These are phyloP conservation scores for Monosporozyma solicola DNA, from an alignment of 805 yeast species.

Conservation along the genomic window DNA sequence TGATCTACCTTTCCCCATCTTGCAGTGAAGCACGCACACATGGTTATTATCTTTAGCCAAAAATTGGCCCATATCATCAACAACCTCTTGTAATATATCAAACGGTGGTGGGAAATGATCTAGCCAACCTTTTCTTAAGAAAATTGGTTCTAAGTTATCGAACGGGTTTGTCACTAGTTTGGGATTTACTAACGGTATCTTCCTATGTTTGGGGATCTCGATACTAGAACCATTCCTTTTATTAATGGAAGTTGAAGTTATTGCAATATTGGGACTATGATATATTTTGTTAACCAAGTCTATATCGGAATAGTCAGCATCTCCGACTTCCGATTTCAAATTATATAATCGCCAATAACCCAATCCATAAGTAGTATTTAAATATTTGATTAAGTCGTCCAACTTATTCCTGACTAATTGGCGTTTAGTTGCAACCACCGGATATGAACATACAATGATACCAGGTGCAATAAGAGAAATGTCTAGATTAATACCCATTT, in stretches of 20 bases:
- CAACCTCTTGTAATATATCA: constrained; percentile 35
- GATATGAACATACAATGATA: constrained; percentile 54
- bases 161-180: neutral
- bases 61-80: constrained; percentile 39
- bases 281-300: constrained; percentile 8
- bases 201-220: neutral
- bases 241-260: neutral
- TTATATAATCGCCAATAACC: constrained; percentile 67
- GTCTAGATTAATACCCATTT: constrained; percentile 39
- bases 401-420: constrained; percentile 37
- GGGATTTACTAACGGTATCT: neutral
- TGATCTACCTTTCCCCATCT: constrained; percentile 87
- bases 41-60: constrained; percentile 29
- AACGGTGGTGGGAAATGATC: constrained; percentile 78
- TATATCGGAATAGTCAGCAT: constrained; percentile 29
- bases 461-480: constrained; percentile 57
- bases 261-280: neutral
- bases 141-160: neutral
- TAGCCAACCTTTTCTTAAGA: constrained; percentile 42
- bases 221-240: neutral
- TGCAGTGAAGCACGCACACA: constrained; percentile 67
- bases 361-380: constrained; percentile 38
- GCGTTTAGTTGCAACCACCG: neutral
- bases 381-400: constrained; percentile 39
- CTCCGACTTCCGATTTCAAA: constrained; percentile 49